These are phyloP conservation scores for Solanum pinnatisectum DNA, from an alignment of 257 asterid species.

Conservation along the genomic window DNA sequence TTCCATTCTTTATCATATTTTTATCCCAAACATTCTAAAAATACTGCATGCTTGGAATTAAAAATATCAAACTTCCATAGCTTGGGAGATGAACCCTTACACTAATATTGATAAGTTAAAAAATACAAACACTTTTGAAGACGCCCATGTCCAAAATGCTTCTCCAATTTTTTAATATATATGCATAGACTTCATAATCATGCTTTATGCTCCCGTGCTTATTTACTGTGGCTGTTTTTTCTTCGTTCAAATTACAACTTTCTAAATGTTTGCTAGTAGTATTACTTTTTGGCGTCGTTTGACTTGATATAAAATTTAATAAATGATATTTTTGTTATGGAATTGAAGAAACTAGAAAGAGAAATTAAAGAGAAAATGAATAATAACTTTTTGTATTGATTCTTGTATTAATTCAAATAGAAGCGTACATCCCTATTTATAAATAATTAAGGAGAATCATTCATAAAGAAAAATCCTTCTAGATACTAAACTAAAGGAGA, in stretches of 20 bases:
- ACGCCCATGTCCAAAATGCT: neutral
- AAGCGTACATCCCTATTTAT: no score
- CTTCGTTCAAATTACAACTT: constrained; percentile 3
- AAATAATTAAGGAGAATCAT: no score
- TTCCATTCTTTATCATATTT: neutral
- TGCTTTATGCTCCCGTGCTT: constrained; percentile 26
- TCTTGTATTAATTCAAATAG: no score
- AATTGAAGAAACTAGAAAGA: no score
- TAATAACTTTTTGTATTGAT: no score
- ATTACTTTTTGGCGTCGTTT: neutral
- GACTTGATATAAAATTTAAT: neutral
- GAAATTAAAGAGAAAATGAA: no score
- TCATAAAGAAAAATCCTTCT: no score
- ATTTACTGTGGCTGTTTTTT: constrained; percentile 11
- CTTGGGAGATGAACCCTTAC: constrained; percentile 8
- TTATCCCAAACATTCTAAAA: neutral
- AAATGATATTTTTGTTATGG: no score
- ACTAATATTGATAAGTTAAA: neutral
- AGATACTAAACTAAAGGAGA: no score
- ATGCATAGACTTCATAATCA: constrained; percentile 30
- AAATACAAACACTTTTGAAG: neutral
- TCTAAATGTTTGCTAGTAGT: neutral
- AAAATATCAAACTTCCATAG: constrained; percentile 1
- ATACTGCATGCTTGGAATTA: constrained; percentile 18
- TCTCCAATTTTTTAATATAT: neutral